These are phyloP conservation scores for Coniochaeta sp. DNA, from an alignment of 2,329 filamentous ascomycete genomes.

Conservation along the genomic window DNA sequence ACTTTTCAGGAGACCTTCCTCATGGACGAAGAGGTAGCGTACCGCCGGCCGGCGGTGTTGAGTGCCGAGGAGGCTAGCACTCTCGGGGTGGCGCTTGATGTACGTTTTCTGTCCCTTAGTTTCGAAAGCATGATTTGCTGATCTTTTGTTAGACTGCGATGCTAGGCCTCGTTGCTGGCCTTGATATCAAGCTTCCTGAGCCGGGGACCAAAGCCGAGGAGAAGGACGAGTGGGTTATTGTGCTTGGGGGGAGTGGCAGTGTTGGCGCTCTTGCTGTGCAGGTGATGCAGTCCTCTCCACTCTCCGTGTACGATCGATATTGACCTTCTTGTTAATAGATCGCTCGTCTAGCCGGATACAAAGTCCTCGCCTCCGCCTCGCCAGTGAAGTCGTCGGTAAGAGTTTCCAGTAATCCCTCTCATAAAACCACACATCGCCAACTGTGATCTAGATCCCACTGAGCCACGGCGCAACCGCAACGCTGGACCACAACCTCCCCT, in stretches of 20 bases:
- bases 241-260: slow-evolving; percentile 25
- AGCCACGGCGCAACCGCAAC: slow-evolving; percentile 22
- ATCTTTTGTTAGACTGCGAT: slow-evolving; percentile 20
- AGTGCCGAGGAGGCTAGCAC: slow-evolving; percentile 22
- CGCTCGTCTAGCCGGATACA: slow-evolving; percentile 24
- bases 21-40: slow-evolving; percentile 25
- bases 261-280: slow-evolving; percentile 27
- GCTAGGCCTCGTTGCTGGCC: slow-evolving; percentile 22
- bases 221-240: slow-evolving; percentile 26
- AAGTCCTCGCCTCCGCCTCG: slow-evolving; percentile 27
- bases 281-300: background rate
- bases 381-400: slow-evolving; percentile 18
- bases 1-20: slow-evolving; percentile 30
- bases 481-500: slow-evolving; percentile 20
- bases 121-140: background rate
- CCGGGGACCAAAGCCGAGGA: slow-evolving; percentile 6
- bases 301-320: too few species aligned
- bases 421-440: background rate
- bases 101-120: slow-evolving; percentile 12
- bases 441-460: slow-evolving; percentile 14
- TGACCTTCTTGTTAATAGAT: too few species aligned
- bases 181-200: slow-evolving; percentile 15
- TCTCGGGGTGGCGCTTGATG: slow-evolving; percentile 25
- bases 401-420: background rate
- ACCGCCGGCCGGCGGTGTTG: slow-evolving; percentile 19